Percentiles rank a stretch among this genome's conserved stretches.
Conservation (phyloP, 352 stramenopile species). For the Halophytophthora batemanensis region DNA sequence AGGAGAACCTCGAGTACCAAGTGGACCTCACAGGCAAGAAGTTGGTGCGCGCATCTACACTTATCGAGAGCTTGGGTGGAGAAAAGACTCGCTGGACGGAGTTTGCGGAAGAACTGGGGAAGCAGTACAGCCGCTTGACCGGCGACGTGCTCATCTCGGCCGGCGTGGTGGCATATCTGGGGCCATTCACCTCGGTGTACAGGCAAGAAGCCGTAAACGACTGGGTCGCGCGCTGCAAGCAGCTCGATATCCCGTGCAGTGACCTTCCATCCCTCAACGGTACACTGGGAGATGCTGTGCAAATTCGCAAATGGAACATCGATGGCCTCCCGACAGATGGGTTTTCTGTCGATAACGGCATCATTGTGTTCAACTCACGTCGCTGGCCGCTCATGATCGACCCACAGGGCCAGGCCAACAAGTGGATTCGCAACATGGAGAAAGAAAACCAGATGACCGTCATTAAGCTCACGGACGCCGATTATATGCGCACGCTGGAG, state of each 20-base stretch:
- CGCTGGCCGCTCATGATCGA: conserved; percentile 96
- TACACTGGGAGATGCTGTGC: conserved; percentile 89
- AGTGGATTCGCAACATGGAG: conserved; percentile 96
- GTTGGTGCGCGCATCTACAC: conserved; percentile 86
- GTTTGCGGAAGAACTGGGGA: conserved; percentile 76
- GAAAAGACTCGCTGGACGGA: conserved; percentile 92
- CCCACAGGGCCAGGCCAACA: conserved; percentile 93
- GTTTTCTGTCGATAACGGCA: conserved; percentile 94
- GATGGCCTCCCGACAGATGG: conserved; percentile 91
- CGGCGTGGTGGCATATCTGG: conserved; percentile 91
- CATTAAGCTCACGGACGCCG: conserved; percentile 92
- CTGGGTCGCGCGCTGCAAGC: conserved; percentile 77
- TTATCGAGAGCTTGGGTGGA: conserved; percentile 92
- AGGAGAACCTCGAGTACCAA: conserved; percentile 90
- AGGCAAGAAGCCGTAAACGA: conserved; percentile 73
- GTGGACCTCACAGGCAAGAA: conserved; percentile 94
- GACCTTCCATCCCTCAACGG: conserved; percentile 82
- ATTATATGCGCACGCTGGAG: conserved; percentile 92
- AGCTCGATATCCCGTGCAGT: conserved; percentile 77
- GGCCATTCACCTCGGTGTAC: conserved; percentile 90
- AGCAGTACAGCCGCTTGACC: conserved; percentile 88
- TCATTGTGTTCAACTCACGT: conserved; percentile 92
- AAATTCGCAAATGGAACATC: conserved; percentile 94
- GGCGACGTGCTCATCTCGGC: conserved; percentile 92
- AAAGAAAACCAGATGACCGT: conserved; percentile 86